phyloP scores from a whole-genome alignment of 495 filamentous ascomycete genomes.

The Annulohypoxylon maeteangense region DNA sequence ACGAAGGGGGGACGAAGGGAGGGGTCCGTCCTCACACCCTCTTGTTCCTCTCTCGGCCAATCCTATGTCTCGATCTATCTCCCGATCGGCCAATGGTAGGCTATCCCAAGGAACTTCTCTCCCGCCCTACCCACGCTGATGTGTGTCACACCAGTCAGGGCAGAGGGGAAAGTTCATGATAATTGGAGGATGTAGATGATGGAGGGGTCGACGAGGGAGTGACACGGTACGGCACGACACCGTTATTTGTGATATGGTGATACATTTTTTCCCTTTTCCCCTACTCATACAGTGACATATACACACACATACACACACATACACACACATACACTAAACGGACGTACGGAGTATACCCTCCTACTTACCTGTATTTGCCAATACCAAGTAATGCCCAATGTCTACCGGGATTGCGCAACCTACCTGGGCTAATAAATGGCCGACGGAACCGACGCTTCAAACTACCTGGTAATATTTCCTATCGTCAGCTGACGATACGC shows the following conservation, averaged over 20 bases:
- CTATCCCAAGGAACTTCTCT: conserved; percentile 37
- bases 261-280: conserved; percentile 22
- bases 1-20: conserved; percentile 18
- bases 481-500: conserved; percentile 42
- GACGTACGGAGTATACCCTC: conserved; percentile 31
- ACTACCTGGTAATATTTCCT: conserved; percentile 21
- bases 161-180: conserved; percentile 35
- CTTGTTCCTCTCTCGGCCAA: conserved; percentile 26
- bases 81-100: conserved; percentile 37
- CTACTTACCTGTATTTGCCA: not conserved
- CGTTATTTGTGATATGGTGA: conserved; percentile 36
- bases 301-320: not conserved
- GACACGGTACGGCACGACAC: conserved; percentile 37
- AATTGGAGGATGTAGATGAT: conserved; percentile 31
- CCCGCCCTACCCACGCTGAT: conserved; percentile 20
- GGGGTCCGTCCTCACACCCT: not conserved
- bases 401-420: conserved; percentile 25
- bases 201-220: conserved; percentile 16
- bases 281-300: conserved; percentile 1
- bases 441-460: conserved; percentile 28
- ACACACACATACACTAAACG: conserved; percentile 19
- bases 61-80: conserved; percentile 33
- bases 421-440: conserved; percentile 16
- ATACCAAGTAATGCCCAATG: not conserved
- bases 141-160: conserved; percentile 43